phyloP scores from a whole-genome alignment of 2,329 filamentous ascomycete species.

The Zasmidium cellare region DNA sequence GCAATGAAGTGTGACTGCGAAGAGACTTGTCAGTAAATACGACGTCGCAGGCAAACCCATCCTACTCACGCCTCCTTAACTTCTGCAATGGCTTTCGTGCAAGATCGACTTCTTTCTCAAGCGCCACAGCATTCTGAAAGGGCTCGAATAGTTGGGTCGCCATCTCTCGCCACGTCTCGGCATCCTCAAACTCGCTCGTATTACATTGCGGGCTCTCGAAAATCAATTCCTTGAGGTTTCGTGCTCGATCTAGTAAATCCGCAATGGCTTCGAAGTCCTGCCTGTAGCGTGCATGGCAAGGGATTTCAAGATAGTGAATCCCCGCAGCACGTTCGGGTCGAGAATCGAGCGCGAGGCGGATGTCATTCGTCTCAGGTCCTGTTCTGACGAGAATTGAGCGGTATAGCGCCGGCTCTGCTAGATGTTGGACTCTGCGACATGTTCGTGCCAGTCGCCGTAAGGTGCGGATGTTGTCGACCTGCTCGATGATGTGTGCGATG shows the following conservation, averaged over 20 bases:
- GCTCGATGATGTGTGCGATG: slow-evolving; percentile 22
- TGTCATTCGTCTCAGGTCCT: slow-evolving; percentile 1
- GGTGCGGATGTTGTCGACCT: slow-evolving; percentile 16
- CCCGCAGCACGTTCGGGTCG: slow-evolving; percentile 12
- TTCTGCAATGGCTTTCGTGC: slow-evolving; percentile 17
- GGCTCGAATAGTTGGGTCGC: slow-evolving; percentile 12
- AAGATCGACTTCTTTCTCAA: neutral
- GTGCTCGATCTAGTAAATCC: slow-evolving; percentile 8
- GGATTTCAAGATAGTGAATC: slow-evolving; percentile 16
- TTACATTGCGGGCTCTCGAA: slow-evolving; percentile 25
- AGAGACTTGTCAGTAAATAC: neutral
- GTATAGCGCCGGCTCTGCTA: slow-evolving; percentile 24
- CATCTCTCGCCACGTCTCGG: slow-evolving; percentile 18
- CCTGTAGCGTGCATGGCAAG: slow-evolving; percentile 10
- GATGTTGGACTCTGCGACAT: slow-evolving; percentile 17
- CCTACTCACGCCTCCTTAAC: slow-evolving; percentile 15
- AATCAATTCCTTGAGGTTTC: slow-evolving; percentile 18
- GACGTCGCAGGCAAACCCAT: neutral
- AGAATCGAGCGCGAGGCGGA: slow-evolving; percentile 5
- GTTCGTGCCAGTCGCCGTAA: slow-evolving; percentile 19
- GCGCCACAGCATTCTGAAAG: slow-evolving; percentile 14
- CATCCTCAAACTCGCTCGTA: slow-evolving; percentile 20
- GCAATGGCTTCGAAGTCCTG: slow-evolving; percentile 15
- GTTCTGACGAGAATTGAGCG: slow-evolving; percentile 16
- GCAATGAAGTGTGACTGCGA: slow-evolving; percentile 23